A percentile compares a stretch with the other conserved stretches of the same genome.
Conservation (phyloP, 169 alveolate species). For the Amoebophrya sp. region DNA sequence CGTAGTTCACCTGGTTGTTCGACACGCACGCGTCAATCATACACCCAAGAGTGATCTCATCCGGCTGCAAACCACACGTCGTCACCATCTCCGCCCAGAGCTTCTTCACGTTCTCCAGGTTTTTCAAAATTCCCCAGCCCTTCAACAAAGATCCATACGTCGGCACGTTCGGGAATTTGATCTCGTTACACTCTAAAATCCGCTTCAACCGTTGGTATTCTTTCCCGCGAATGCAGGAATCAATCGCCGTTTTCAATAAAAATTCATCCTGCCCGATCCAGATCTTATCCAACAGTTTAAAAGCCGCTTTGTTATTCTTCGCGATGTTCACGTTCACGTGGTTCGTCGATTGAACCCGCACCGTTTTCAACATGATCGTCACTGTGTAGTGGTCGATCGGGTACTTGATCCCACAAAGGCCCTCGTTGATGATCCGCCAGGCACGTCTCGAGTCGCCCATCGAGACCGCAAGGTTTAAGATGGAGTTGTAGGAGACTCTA, state of each 20-base stretch:
- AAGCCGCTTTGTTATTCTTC: neutral
- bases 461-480: slow-evolving; percentile 1
- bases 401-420: neutral
- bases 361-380: slow-evolving; percentile 1
- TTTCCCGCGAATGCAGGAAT: neutral
- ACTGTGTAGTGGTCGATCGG: neutral
- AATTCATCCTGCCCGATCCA: neutral
- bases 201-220: neutral
- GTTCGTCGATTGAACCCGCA: neutral
- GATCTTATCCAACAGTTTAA: neutral
- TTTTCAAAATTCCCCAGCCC: neutral
- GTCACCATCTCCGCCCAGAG: slow-evolving; percentile 5
- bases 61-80: neutral
- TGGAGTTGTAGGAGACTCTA: neutral
- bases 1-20: neutral
- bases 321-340: neutral
- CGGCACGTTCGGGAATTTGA: neutral
- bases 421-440: neutral
- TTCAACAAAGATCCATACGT: neutral
- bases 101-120: neutral
- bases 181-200: neutral
- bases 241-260: neutral
- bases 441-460: neutral
- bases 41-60: neutral
- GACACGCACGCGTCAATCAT: neutral